Evolutionary conservation across 306 rosid genomes (phyloP), one percentile per base, ranked within the genome.

Genomic region (Fragaria iinumae): DNA sequence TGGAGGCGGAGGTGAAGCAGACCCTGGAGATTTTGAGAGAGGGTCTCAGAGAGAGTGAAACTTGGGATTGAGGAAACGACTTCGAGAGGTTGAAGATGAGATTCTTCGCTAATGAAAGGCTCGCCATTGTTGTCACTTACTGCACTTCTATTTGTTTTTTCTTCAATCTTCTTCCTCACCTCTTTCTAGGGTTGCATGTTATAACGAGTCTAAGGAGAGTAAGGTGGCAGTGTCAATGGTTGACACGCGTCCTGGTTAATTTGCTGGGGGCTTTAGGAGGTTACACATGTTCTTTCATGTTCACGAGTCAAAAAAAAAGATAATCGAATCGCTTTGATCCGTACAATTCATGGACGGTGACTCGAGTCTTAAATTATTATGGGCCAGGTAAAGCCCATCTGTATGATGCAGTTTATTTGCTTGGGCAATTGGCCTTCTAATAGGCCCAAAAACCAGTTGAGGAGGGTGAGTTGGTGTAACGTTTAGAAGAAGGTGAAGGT

Each of bases 1-100:
- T 88, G 48, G 91, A 84, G 32, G 89, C 82, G 6, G 87, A 69
- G 63, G 73, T 71, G 72, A 88, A 80, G 88, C 86, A 80, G 74
- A 90, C 80, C 60, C 90, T 84, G 2, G 93, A 85, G 56, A 85
- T 70, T 56, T 83, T 89, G 41, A 2, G 75, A 13, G 87, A 72
- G 11, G 72, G 53, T 38, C 80, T 62, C 49, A 77, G 83, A 52
- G 87, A 67, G 27, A 52, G 76, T 43, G 88, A 70, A 49, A 87
- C 77, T 50, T 82, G 82, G 10, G 77, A 5, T 53, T 23, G 74
- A 57, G 92, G 86, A 55, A 90, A 74, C 4, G 96, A 81, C 79
- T 78, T 91, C 3, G 88, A 80, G 84, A 89, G 57, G 57, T 82
- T 86, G 87, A 88, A 87, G 79, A 88, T 11, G 18, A 72, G 72